Evolutionary conservation across 1,139 yeast species (phyloP), one percentile per base, ranked within the genome.

Genomic region (Eremothecium coryli): DNA sequence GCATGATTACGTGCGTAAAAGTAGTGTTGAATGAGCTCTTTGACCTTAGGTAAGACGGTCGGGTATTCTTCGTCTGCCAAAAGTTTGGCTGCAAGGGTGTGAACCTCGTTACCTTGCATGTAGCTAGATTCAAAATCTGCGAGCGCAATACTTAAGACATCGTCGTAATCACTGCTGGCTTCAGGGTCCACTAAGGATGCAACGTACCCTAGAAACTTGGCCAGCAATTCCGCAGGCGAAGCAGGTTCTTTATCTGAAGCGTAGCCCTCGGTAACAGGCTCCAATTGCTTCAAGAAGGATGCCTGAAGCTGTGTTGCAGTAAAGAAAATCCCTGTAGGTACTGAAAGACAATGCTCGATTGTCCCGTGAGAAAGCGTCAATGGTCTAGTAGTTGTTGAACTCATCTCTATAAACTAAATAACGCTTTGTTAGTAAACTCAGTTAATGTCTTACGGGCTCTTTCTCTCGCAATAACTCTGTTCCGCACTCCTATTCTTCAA

Each of bases 201-300:
- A 37, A 82, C 71, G 59, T 72, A 88, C 14, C 95, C 95, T 43
- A 90, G 66, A 56, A 88, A 90, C 52, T 76, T 75, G 41, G 86
- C 85, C 46, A 84, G 70, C 43, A 90, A 71, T 64, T 93, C 98
- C 28, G 88, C 79, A 35, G 93, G 78, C 31, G 93, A 78, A 29
- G 88, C 64, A 28, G 96, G 96, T 63, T 85, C 97, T 43, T 82
- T 79, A 49, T 85, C 95, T 40, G 74, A 82, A 33, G 90, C 90
- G 50, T 71, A 77, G 15, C 81, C 93, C 52, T 82, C 95, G 27
- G 95, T 81, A 29, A 80, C 76, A 34, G 70, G 71, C 15, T 95
- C 95, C 48, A 86, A 71, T 25, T 78, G 66, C 56, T 82, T 81
- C 52, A 64, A 65, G 58, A 90, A 90, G 58, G 79, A 93, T 48